These are phyloP conservation scores for Nemania sp. DNA, from an alignment of 2,329 filamentous ascomycete species.

Conservation along the genomic window DNA sequence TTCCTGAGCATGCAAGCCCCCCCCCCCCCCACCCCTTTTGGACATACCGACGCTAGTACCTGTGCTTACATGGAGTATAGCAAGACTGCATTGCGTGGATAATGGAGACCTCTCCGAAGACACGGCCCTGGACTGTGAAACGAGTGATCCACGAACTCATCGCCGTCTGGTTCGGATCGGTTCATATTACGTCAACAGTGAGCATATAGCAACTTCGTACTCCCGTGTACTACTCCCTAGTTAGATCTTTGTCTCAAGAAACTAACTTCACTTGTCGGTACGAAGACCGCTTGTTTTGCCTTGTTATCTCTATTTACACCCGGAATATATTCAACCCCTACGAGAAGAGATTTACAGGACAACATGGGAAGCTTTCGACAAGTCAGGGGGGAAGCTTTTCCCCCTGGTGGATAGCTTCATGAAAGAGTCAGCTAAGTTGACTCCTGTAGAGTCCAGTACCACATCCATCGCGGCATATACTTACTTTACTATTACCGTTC, in stretches of 20 bases:
- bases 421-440: slow-evolving; percentile 31
- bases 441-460: slow-evolving; percentile 28
- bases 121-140: slow-evolving; percentile 32
- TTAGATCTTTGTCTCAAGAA: too few species aligned
- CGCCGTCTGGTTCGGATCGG: slow-evolving; percentile 41
- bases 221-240: background rate
- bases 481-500: background rate
- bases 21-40: too few species aligned
- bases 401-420: slow-evolving; percentile 35
- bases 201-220: background rate
- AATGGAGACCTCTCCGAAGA: slow-evolving; percentile 37
- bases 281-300: slow-evolving; percentile 19
- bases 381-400: slow-evolving; percentile 5
- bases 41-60: background rate
- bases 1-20: background rate
- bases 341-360: slow-evolving; percentile 5
- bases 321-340: slow-evolving; percentile 21
- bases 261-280: too few species aligned
- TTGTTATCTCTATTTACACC: slow-evolving; percentile 29
- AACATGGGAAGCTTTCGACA: slow-evolving; percentile 5
- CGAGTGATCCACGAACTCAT: slow-evolving; percentile 38
- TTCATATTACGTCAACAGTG: slow-evolving; percentile 37
- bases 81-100: slow-evolving; percentile 39
- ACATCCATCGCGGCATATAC: too few species aligned
- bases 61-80: too few species aligned